These are phyloP conservation scores for Sedum album DNA, from an alignment of 164 flowering plant species.

Conservation along the genomic window DNA sequence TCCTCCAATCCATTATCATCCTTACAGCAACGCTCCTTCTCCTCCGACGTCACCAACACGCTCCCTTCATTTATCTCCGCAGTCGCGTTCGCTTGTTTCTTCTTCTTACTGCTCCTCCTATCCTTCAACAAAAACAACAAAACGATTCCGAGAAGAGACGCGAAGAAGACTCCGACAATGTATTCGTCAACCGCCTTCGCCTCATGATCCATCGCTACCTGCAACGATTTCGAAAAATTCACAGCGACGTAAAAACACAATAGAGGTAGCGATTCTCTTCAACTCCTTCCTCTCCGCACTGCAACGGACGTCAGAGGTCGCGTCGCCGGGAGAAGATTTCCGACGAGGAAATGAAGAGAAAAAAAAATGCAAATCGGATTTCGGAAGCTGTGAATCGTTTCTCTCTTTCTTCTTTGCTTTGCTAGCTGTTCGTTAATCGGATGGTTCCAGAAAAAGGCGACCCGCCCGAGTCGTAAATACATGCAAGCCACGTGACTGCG, in stretches of 20 bases:
- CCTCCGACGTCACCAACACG: slow-evolving; percentile 10
- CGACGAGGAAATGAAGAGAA: slow-evolving; percentile 2
- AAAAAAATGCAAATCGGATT: background rate
- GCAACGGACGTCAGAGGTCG: background rate
- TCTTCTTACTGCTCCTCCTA: background rate
- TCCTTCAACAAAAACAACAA: slow-evolving; percentile 1
- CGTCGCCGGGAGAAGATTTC: background rate
- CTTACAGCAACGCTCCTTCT: background rate
- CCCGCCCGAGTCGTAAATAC: too few species aligned
- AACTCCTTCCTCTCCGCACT: slow-evolving; percentile 4
- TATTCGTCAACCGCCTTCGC: slow-evolving; percentile 10
- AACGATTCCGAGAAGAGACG: slow-evolving; percentile 11
- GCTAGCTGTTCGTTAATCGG: too few species aligned
- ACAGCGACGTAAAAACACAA: too few species aligned
- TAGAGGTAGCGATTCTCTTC: too few species aligned
- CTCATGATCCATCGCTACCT: too few species aligned
- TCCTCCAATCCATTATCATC: background rate
- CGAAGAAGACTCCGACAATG: slow-evolving; percentile 13
- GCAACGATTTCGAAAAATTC: too few species aligned
- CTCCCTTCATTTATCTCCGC: background rate
- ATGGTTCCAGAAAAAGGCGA: too few species aligned
- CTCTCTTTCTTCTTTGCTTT: too few species aligned
- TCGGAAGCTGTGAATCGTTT: background rate
- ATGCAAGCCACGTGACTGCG: too few species aligned
- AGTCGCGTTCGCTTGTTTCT: background rate